A percentile compares a stretch with the other conserved stretches of the same genome.
Evolutionary conservation across 2,329 filamentous ascomycete species (phyloP).

Genomic region (Xylariales sp.): DNA sequence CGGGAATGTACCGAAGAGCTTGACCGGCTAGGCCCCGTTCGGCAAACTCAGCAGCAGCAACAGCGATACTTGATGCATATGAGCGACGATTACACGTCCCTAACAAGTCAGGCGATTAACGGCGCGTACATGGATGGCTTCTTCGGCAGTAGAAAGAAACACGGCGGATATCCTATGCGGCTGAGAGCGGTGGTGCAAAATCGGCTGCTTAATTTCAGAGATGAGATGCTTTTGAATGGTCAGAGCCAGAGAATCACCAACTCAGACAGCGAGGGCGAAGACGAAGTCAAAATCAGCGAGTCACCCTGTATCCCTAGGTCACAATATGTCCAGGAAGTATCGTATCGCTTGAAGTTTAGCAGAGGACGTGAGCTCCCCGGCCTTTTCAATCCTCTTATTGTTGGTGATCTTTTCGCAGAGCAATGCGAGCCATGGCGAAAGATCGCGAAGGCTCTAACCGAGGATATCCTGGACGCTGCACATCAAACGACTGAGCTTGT

Average conservation of each 20-base stretch:
- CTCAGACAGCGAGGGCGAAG: not conserved
- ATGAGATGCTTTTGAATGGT: slow-evolving; percentile 17
- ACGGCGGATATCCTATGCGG: slow-evolving; percentile 13
- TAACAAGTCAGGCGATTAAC: slow-evolving; percentile 21
- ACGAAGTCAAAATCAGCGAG: not conserved
- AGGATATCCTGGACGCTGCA: slow-evolving; percentile 15
- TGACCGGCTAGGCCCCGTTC: slow-evolving; percentile 16
- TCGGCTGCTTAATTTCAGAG: slow-evolving; percentile 14
- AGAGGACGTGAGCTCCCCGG: slow-evolving; percentile 30
- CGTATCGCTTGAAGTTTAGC: slow-evolving; percentile 17
- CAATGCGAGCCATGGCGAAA: slow-evolving; percentile 26
- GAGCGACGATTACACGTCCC: slow-evolving; percentile 18
- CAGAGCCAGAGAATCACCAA: slow-evolving; percentile 11
- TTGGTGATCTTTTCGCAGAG: slow-evolving; percentile 26
- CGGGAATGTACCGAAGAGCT: slow-evolving; percentile 15
- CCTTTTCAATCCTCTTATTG: slow-evolving; percentile 28
- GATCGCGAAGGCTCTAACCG: slow-evolving; percentile 11
- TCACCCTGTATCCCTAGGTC: slow-evolving; percentile 10
- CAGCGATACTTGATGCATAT: slow-evolving; percentile 22
- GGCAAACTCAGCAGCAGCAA: slow-evolving; percentile 19
- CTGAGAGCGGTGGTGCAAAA: slow-evolving; percentile 21
- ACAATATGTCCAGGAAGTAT: slow-evolving; percentile 17
- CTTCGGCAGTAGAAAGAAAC: slow-evolving; percentile 17
- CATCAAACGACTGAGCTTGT: slow-evolving; percentile 10
- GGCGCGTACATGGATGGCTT: slow-evolving; percentile 23